phyloP scores from a whole-genome alignment of 139 green algal genomes.

The Pleodorina starrii region DNA sequence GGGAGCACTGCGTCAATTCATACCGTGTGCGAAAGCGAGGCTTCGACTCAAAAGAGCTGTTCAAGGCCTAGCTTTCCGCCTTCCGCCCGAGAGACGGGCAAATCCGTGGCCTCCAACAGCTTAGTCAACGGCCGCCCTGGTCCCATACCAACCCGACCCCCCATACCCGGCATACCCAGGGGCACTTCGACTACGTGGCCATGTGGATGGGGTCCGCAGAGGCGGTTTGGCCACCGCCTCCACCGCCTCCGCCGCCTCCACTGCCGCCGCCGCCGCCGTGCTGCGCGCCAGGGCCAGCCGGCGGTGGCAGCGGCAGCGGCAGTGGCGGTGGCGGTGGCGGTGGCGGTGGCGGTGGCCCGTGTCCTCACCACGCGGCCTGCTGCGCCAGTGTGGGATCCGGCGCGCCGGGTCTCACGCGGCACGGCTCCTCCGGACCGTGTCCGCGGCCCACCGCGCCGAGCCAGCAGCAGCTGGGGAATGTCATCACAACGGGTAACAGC shows the following conservation, averaged over 20 bases:
- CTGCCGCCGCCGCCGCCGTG: too few relatives aligned
- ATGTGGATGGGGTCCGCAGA: conserved; percentile 16
- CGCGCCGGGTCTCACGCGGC: neutral
- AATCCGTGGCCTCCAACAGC: too few relatives aligned
- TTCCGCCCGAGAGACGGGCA: too few relatives aligned
- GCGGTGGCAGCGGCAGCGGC: neutral
- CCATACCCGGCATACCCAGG: too few relatives aligned
- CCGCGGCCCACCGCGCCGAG: neutral
- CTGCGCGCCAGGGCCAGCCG: too few relatives aligned
- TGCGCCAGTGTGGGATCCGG: neutral
- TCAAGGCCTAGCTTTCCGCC: too few relatives aligned
- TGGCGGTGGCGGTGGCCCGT: neutral
- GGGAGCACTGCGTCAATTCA: too few relatives aligned
- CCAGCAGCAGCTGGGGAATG: neutral
- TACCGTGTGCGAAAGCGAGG: too few relatives aligned
- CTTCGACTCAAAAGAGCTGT: too few relatives aligned
- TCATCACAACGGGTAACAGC: conserved; percentile 45
- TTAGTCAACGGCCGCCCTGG: too few relatives aligned
- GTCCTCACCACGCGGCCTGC: too few relatives aligned
- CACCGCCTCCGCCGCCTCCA: neutral
- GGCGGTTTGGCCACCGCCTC: neutral
- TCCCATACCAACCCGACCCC: too few relatives aligned
- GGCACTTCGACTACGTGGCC: conserved; percentile 9
- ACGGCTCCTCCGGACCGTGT: neutral
- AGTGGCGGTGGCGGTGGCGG: neutral